Percentiles rank a stretch among this genome's conserved stretches.
These are phyloP conservation scores for Scorias spongiosa DNA, from an alignment of 2,329 filamentous ascomycete species.

Conservation along the genomic window DNA sequence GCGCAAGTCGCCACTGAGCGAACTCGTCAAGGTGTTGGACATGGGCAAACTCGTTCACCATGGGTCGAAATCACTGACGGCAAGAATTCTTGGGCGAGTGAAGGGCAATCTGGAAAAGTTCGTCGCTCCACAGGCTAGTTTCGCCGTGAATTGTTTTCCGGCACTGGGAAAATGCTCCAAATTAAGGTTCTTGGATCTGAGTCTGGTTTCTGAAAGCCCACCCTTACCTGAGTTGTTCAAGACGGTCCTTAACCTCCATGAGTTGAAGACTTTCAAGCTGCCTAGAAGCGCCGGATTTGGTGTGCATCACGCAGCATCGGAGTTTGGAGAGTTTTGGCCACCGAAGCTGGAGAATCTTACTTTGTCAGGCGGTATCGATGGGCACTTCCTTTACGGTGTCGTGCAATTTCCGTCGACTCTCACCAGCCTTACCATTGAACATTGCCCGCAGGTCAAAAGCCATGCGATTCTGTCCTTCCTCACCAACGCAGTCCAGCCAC, in stretches of 20 bases:
- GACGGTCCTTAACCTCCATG: constrained; percentile 31
- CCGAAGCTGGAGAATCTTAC: constrained; percentile 25
- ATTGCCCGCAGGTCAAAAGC: constrained; percentile 26
- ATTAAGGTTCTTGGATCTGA: constrained; percentile 37
- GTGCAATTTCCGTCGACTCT: constrained; percentile 19
- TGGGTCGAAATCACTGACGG: constrained; percentile 41
- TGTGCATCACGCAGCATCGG: constrained; percentile 3
- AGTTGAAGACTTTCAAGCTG: constrained; percentile 28
- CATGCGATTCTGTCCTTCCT: constrained; percentile 24
- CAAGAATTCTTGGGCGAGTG: constrained; percentile 39
- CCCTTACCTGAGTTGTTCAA: constrained; percentile 34
- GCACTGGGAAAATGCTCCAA: constrained; percentile 39
- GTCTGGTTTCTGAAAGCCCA: constrained; percentile 36
- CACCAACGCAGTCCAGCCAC: constrained; percentile 12
- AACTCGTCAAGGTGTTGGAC: constrained; percentile 38
- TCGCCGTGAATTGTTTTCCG: constrained; percentile 42
- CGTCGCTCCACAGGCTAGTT: constrained; percentile 41
- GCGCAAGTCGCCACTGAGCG: constrained; percentile 32
- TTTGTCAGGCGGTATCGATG: constrained; percentile 30
- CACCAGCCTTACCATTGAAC: constrained; percentile 25
- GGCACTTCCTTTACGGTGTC: constrained; percentile 24
- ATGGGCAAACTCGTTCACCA: constrained; percentile 43
- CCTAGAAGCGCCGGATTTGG: constrained; percentile 19
- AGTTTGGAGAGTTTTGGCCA: constrained; percentile 22
- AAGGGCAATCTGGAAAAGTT: constrained; percentile 39